Conservation (phyloP, 345 rosid genomes). For the Microcos paniculata region DNA sequence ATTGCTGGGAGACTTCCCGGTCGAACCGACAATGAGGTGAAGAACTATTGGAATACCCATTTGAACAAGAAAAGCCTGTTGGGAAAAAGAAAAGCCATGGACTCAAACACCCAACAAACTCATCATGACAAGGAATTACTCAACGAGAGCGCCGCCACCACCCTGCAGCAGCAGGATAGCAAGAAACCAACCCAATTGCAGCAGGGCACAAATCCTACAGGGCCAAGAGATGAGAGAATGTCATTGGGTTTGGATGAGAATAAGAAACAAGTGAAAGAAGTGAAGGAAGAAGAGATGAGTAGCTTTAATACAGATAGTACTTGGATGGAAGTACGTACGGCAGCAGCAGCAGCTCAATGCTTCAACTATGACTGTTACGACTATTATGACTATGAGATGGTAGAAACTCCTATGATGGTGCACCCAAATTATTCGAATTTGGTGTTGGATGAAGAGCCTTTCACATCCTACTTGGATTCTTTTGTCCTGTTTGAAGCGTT, state of each 20-base stretch:
- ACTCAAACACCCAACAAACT: constrained; percentile 8
- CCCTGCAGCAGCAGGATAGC: neutral
- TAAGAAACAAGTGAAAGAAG: constrained; percentile 13
- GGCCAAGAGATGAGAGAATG: neutral
- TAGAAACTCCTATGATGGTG: constrained; percentile 35
- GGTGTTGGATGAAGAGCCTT: constrained; percentile 41
- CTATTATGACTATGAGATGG: neutral
- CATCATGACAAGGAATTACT: constrained; percentile 10
- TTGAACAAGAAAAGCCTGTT: constrained; percentile 51
- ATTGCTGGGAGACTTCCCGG: constrained; percentile 89
- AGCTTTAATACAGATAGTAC: constrained; percentile 11
- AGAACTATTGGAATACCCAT: constrained; percentile 96
- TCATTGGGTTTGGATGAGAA: constrained; percentile 14
- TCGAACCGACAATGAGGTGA: constrained; percentile 85
- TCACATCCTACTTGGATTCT: constrained; percentile 45
- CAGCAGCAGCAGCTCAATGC: constrained; percentile 1
- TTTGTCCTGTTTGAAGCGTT: constrained; percentile 42
- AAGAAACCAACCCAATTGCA: neutral
- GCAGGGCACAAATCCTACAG: too few species aligned
- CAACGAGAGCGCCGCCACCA: neutral
- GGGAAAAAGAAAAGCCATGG: constrained; percentile 34
- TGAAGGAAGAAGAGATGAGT: constrained; percentile 10
- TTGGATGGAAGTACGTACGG: constrained; percentile 38
- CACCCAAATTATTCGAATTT: constrained; percentile 16
- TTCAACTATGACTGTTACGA: constrained; percentile 26